Base-by-base conservation (phyloP, 1,284 basidiomycete species). In the Termitomyces sp. region DNA sequence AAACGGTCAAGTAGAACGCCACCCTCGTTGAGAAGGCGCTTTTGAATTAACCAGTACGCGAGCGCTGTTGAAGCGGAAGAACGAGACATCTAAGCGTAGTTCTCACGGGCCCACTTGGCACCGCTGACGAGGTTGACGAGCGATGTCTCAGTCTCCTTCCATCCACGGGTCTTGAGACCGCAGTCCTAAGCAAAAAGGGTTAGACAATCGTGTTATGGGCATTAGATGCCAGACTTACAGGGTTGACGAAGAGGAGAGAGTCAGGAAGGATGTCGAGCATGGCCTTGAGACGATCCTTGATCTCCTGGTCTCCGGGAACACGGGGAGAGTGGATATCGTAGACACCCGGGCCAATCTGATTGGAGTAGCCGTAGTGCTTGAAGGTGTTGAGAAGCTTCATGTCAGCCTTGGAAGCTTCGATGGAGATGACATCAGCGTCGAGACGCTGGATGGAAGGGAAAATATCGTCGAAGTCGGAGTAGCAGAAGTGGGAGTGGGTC, bases 291-390 rank as follows among this genome's bases (percentile, higher is more conserved):
- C 94, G 91, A 65, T 96, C 88, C 77, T 88, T 88, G 79, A 99
- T 96, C 80, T 99, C 97, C 72, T 95, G 83, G 65, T 86, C 83
- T 56, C 84, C 78, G 52, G 97, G 97, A 59, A 99, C 92, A 84
- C 97, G 95, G 61, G 96, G 96, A 64, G 95, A 98, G 83, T 98
- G 97, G 75, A 99, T 97, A 76, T 99, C 96, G 71, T 96, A 97
- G 67, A 95, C 92, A 85, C 95, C 96, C 46, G 97, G 96, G 60
- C 97, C 97, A 68, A 99, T 98, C 78, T 93, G 85, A 81, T 97
- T 97, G 56, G 93, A 91, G 83, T 99, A 99, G 53, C 92, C 91
- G 73, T 92, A 91, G 61, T 90, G 79, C 80, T 92, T 87, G 89
- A 99, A 99, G 65, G 93, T 93, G 60, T 88, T 83, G 66, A 99